A percentile compares a stretch with the other conserved stretches of the same genome.
These are phyloP conservation scores for Cryptomeria japonica DNA, from an alignment of 75 land plant species.

Conservation along the genomic window DNA sequence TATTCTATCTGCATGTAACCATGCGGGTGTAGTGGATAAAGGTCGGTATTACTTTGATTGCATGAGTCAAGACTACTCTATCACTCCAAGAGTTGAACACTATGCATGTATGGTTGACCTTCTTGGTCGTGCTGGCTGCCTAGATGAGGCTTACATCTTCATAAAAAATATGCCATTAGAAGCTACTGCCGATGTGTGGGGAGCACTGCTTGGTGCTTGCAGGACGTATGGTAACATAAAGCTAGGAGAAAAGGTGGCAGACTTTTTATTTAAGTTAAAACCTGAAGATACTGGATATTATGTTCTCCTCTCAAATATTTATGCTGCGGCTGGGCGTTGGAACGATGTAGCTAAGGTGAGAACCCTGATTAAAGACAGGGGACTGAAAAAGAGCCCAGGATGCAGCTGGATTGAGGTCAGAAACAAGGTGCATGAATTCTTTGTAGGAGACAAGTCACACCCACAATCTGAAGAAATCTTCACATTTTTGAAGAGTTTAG, in stretches of 20 bases:
- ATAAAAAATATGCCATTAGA: conserved; percentile 47
- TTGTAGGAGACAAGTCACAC: conserved; percentile 14
- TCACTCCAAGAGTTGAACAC: neutral
- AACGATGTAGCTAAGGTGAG: conserved; percentile 27
- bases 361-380: conserved; percentile 19
- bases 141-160: conserved; percentile 29
- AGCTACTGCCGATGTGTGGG: conserved; percentile 32
- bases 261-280: conserved; percentile 17
- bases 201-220: conserved; percentile 46
- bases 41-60: neutral
- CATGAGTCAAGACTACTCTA: neutral
- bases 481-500: neutral
- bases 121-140: conserved; percentile 5
- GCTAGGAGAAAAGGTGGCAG: conserved; percentile 32
- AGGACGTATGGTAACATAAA: conserved; percentile 25
- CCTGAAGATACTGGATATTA: conserved; percentile 23
- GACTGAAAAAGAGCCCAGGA: conserved; percentile 30
- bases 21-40: conserved; percentile 6
- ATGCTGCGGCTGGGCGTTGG: conserved; percentile 30
- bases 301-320: conserved; percentile 28
- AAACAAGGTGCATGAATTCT: conserved; percentile 14
- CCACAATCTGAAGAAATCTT: neutral
- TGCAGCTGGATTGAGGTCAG: conserved; percentile 38
- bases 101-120: conserved; percentile 4
- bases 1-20: conserved; percentile 15